Evolutionary conservation across 2,329 filamentous ascomycete genomes (phyloP), one percentile per base, ranked within the genome.

Genomic region (Hymenoscyphus linearis): DNA sequence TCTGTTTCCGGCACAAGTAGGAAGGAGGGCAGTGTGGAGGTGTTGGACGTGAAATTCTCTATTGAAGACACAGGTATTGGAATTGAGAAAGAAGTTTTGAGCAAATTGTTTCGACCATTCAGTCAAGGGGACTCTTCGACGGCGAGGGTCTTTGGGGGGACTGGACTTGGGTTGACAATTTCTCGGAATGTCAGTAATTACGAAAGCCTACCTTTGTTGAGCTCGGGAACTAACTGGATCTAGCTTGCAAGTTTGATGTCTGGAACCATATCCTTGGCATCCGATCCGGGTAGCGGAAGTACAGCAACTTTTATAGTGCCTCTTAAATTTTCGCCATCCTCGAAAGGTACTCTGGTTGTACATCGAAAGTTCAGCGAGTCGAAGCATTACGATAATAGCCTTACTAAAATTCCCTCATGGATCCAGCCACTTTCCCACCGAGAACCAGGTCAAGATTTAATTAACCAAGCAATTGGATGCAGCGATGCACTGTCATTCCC

Each of bases 61-160:
- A 87, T 93, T 25, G 82, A 85, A 64, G 90, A 93, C 68, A 91
- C 89, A 0, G 90, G 90, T 0, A 86, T 89, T 59, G 89, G 89
- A 0, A 79, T 95, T 14, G 87, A 80, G 0, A 79, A 85, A 2
- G 81, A 86, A 59, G 88, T 91, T 69, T 89, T 87, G 75, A 86
- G 88, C 57, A 81, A 85, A 55, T 79, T 93, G 0, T 93, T 93
- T 73, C 84, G 89, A 66, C 84, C 88, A n/a, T 93, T 93, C 71
- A 87, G 88, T 9, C 90, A 93, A 74, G 89, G 88, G 0, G 90
- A 86, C 36, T 86, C 88, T 1, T 85, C 85, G 40, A 92, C 89
- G 0, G 89, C 93, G 66, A 85, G 90, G 18, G 84, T 90, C 63
- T 93, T 93, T 65, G 90, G 90, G 16, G 90, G 90, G 0, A 90